These are phyloP conservation scores for Glarea lozoyensis DNA, from an alignment of 495 filamentous ascomycete species.

Conservation along the genomic window DNA sequence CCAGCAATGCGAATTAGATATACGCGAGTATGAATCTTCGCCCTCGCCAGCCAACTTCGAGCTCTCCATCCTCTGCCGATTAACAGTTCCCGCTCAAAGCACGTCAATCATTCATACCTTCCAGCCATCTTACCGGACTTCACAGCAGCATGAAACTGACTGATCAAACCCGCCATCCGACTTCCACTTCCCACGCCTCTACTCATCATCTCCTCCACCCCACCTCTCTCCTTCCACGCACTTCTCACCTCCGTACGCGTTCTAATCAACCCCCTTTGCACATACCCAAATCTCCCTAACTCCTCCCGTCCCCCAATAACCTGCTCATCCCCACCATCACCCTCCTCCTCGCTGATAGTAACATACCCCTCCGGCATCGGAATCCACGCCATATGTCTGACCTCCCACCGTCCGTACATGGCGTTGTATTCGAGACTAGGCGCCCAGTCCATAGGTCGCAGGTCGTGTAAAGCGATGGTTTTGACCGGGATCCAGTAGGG, in stretches of 20 bases:
- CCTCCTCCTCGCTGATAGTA: not conserved
- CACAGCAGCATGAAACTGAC: not conserved
- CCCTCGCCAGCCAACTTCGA: too few species aligned
- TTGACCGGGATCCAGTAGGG: too few species aligned
- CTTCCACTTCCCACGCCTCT: not conserved
- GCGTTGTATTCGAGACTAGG: too few species aligned
- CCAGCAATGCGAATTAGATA: too few species aligned
- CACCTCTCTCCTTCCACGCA: not conserved
- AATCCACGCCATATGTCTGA: slow-evolving; percentile 12
- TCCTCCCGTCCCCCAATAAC: too few species aligned
- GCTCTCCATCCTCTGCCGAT: too few species aligned
- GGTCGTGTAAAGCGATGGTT: too few species aligned
- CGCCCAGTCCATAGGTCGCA: slow-evolving; percentile 10
- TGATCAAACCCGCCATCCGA: not conserved
- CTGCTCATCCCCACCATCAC: not conserved
- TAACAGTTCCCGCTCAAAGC: not conserved
- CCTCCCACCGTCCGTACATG: too few species aligned
- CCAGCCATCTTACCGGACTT: not conserved
- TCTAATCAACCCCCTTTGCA: not conserved
- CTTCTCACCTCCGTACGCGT: not conserved
- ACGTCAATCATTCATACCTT: not conserved
- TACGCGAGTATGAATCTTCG: too few species aligned
- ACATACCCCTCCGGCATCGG: slow-evolving; percentile 9
- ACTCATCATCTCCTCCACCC: not conserved
- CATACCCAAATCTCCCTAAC: too few species aligned